Conservation (phyloP, 78 protist genomes). For the Trichosphaerium sp. region DNA sequence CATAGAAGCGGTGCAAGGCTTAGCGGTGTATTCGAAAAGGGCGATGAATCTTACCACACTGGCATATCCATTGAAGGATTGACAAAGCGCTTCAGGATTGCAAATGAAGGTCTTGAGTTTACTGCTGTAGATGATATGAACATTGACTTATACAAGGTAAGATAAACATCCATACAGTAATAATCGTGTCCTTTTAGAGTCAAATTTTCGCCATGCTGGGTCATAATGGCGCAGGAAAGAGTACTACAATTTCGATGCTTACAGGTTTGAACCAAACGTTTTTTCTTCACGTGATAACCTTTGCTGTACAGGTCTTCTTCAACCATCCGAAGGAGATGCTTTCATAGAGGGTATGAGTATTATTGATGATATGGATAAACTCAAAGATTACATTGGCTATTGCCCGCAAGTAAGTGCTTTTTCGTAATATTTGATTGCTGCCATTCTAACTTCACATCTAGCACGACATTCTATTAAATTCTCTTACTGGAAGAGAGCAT, state of each 20-base stretch:
- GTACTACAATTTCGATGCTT: neutral
- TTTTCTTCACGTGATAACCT: neutral
- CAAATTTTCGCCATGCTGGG: neutral
- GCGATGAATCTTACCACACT: too few species aligned
- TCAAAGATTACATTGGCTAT: neutral
- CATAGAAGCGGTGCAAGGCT: too few species aligned
- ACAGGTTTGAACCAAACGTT: conserved; percentile 10
- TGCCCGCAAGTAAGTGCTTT: conserved; percentile 3
- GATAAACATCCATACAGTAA: neutral
- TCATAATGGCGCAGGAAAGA: neutral
- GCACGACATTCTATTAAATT: conserved; percentile 31
- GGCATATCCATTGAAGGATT: too few species aligned
- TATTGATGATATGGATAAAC: conserved; percentile 1
- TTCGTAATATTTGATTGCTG: too few species aligned
- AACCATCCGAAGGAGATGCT: neutral
- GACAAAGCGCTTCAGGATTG: too few species aligned
- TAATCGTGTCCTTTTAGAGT: neutral
- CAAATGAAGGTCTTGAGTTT: too few species aligned
- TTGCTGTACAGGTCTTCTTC: neutral
- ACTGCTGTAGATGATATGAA: too few species aligned
- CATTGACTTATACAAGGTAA: too few species aligned
- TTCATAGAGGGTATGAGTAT: neutral
- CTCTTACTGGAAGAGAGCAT: conserved; percentile 52
- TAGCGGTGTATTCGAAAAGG: too few species aligned
- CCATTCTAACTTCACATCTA: too few species aligned